Conservation (phyloP, 495 filamentous ascomycete species). For the Bacidia gigantensis region DNA sequence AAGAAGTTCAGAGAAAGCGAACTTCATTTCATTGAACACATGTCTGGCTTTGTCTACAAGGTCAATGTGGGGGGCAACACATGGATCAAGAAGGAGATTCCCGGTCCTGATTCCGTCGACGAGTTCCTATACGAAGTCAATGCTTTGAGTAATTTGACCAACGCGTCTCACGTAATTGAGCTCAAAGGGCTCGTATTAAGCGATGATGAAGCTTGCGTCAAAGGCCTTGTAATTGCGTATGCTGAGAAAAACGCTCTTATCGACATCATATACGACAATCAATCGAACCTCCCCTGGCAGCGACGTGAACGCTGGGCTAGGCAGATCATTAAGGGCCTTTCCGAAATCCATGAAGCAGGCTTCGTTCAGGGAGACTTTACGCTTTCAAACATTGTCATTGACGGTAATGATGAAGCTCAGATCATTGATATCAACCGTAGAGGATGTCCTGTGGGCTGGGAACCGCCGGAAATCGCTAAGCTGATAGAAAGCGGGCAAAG, state of each 20-base stretch:
- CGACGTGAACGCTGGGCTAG: constrained; percentile 80
- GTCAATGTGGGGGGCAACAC: constrained; percentile 52
- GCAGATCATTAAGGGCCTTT: constrained; percentile 80
- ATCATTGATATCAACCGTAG: constrained; percentile 98
- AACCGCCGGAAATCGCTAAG: constrained; percentile 79
- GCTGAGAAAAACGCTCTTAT: constrained; percentile 81
- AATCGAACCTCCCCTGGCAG: constrained; percentile 53
- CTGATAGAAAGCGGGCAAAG: constrained; percentile 85
- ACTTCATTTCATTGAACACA: constrained; percentile 74
- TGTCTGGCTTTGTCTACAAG: constrained; percentile 97
- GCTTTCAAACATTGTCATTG: constrained; percentile 91
- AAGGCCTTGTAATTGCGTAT: constrained; percentile 81
- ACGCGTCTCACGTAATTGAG: constrained; percentile 64
- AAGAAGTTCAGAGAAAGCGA: constrained; percentile 43
- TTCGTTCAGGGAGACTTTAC: constrained; percentile 98
- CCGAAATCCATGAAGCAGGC: constrained; percentile 88
- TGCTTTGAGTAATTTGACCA: constrained; percentile 66
- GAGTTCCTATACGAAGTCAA: constrained; percentile 98
- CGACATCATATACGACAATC: constrained; percentile 72
- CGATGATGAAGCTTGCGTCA: constrained; percentile 58
- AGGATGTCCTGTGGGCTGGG: constrained; percentile 94
- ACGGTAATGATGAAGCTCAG: constrained; percentile 68
- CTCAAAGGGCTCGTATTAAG: constrained; percentile 86
- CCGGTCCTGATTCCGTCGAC: constrained; percentile 87
- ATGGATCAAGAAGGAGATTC: constrained; percentile 97